A percentile compares a stretch with the other conserved stretches of the same genome.
Conservation (phyloP, 805 yeast species). For the Kurtzmaniella fragi region DNA sequence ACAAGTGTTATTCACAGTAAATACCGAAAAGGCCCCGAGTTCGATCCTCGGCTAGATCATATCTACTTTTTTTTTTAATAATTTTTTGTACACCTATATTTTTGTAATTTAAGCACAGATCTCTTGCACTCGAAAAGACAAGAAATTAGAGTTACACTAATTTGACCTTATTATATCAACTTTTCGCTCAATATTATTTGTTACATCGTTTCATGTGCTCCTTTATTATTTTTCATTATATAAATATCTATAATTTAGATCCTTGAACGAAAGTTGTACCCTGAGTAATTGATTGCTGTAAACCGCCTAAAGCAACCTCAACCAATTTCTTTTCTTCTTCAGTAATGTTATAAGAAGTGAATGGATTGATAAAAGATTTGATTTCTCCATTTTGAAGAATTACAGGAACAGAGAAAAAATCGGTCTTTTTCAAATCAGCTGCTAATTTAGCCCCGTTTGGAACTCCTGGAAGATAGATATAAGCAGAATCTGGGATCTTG, state of each 20-base stretch:
- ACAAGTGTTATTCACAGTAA: slow-evolving; percentile 29
- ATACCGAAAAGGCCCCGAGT: slow-evolving; percentile 41
- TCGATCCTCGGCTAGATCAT: slow-evolving; percentile 41
- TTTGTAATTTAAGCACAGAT: too few relatives aligned
- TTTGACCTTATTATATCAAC: too few relatives aligned
- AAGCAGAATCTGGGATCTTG: slow-evolving; percentile 45
- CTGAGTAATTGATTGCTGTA: slow-evolving; percentile 34
- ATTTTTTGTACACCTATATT: not conserved
- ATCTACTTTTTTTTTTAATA: slow-evolving; percentile 9
- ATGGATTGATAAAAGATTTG: slow-evolving; percentile 31
- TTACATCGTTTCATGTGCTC: too few relatives aligned
- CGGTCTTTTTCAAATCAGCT: slow-evolving; percentile 31
- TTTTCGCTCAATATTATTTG: too few relatives aligned
- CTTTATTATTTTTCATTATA: not conserved
- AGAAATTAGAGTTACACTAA: too few relatives aligned
- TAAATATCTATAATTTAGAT: slow-evolving; percentile 24
- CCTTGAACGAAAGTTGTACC: slow-evolving; percentile 36
- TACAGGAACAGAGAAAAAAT: slow-evolving; percentile 47
- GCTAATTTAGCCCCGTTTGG: slow-evolving; percentile 43
- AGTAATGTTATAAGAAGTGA: slow-evolving; percentile 23
- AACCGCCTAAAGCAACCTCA: slow-evolving; percentile 34
- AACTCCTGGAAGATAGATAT: slow-evolving; percentile 50
- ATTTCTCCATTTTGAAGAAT: slow-evolving; percentile 33
- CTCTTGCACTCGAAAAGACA: too few relatives aligned
- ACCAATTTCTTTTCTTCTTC: slow-evolving; percentile 28